Conservation (phyloP, 2,329 filamentous ascomycete species). For the Nemania diffusa region DNA sequence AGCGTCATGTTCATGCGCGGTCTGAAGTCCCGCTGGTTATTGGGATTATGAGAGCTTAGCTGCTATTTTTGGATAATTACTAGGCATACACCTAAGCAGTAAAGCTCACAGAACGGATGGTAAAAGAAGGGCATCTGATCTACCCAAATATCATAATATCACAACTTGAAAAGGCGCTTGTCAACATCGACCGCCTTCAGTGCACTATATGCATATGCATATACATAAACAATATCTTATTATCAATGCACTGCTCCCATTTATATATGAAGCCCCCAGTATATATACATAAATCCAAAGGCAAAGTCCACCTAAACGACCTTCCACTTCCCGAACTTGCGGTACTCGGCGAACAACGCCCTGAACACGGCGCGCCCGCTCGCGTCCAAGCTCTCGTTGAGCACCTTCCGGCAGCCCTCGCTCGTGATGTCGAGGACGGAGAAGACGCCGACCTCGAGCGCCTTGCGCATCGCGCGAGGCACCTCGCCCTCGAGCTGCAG, state of each 20-base stretch:
- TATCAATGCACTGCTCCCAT: too few species aligned
- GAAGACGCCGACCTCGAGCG: slow-evolving; percentile 67
- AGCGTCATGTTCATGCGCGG: not conserved
- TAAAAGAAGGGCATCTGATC: slow-evolving; percentile 8
- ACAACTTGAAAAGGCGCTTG: not conserved
- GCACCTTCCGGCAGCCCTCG: slow-evolving; percentile 63
- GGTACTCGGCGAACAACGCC: slow-evolving; percentile 68
- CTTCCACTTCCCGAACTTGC: slow-evolving; percentile 72
- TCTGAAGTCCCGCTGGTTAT: not conserved
- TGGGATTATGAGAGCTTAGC: not conserved
- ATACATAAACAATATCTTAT: not conserved
- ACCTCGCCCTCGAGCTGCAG: slow-evolving; percentile 66
- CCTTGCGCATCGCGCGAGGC: slow-evolving; percentile 62
- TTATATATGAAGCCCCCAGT: not conserved
- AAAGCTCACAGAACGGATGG: not conserved
- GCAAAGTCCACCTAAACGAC: slow-evolving; percentile 53
- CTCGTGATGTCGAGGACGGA: slow-evolving; percentile 69
- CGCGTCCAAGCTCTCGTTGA: slow-evolving; percentile 69
- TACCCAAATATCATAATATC: slow-evolving; percentile 1
- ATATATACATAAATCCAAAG: not conserved
- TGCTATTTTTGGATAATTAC: not conserved
- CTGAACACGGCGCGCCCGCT: slow-evolving; percentile 68
- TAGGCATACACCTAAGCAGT: not conserved
- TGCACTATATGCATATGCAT: slow-evolving; percentile 11
- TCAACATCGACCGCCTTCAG: not conserved